Base-by-base conservation (phyloP, 2,329 filamentous ascomycete genomes). In the Microsporum ferrugineum region DNA sequence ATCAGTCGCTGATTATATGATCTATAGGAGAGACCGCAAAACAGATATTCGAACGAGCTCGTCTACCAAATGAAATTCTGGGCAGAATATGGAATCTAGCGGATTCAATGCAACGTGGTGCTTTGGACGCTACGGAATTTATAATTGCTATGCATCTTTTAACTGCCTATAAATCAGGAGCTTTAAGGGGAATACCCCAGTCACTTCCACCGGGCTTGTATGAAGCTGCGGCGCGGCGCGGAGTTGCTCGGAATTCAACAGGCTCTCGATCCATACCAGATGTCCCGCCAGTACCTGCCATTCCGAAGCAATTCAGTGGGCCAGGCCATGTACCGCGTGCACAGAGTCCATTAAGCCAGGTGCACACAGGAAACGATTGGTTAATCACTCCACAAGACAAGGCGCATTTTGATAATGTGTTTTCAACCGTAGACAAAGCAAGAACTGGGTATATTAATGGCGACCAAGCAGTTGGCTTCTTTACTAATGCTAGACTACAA, bases 121-220 rank as follows among this genome's bases (percentile, higher is more conserved):
- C 88, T 36, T 80, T 99, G 39, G 88, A 91, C 62, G 81, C 86
- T 68, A 92, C 91, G 12, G 94, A 97, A 69, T 99, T 99, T 72
- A 88, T 96, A 71, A 95, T 99, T 70, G 94, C 94, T 53, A 99
- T 99, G 94, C 94, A 99, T 73, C 79, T 99, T 63, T 81, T 99
- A 64, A 92, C 90, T 12, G 96, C 91, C 10, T 90, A 89, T 76
- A 96, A 95, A 79, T 88, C 86, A 10, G 88, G 91, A 27, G 81
- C 85, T 34, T 82, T 99, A 72, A 86, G 89, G 65, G 85, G 83
- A 23, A 80, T 97, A 61, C 94, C 94, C 1, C 87, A 79, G 63
- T 84, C 88, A 31, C 82, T 99, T 1, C 94, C 94, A 4, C 85
- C 89, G 10, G 88, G 87, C 8, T 79, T 99, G 3, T 96, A 95